Evolutionary conservation across 768 basidiomycete genomes (phyloP).

Genomic region (Boletus sensibilis): DNA sequence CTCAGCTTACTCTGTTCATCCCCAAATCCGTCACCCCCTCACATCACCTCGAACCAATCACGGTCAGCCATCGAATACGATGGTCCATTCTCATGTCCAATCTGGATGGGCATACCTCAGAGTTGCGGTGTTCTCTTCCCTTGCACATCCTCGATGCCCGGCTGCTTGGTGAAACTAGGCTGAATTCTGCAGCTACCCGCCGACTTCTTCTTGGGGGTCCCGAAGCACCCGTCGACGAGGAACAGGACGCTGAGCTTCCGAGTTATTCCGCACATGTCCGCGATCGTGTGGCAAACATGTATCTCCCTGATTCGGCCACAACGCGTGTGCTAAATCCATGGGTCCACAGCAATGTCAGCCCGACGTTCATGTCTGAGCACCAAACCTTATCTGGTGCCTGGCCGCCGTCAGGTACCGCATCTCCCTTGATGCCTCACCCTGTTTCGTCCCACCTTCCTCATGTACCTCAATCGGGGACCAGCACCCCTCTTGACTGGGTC

Average conservation of each 20-base stretch:
- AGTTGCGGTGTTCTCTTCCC: constrained; percentile 92
- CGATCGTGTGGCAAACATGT: constrained; percentile 84
- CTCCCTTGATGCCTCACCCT: constrained; percentile 40
- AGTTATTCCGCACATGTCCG: constrained; percentile 88
- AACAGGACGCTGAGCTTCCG: constrained; percentile 74
- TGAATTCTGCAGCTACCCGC: constrained; percentile 71
- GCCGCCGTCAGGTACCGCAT: constrained; percentile 35
- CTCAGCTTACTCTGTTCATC: constrained; percentile 58
- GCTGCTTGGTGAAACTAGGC: constrained; percentile 72
- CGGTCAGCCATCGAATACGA: constrained; percentile 73
- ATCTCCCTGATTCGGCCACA: constrained; percentile 58
- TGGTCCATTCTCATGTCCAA: constrained; percentile 82
- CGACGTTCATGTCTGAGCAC: constrained; percentile 27
- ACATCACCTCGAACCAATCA: constrained; percentile 73
- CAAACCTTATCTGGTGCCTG: constrained; percentile 21
- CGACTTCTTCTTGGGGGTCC: constrained; percentile 44
- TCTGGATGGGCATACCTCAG: constrained; percentile 87
- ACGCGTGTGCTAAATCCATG: constrained; percentile 67
- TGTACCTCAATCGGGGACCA: constrained; percentile 42
- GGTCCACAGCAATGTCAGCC: constrained; percentile 44
- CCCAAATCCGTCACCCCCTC: constrained; percentile 66
- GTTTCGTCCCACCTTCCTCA: constrained; percentile 35
- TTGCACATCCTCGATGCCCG: constrained; percentile 76
- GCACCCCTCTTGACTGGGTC: constrained; percentile 68
- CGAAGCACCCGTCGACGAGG: constrained; percentile 42